phyloP scores from a whole-genome alignment of 495 filamentous ascomycete genomes.

The Lasiosphaeria hispida region DNA sequence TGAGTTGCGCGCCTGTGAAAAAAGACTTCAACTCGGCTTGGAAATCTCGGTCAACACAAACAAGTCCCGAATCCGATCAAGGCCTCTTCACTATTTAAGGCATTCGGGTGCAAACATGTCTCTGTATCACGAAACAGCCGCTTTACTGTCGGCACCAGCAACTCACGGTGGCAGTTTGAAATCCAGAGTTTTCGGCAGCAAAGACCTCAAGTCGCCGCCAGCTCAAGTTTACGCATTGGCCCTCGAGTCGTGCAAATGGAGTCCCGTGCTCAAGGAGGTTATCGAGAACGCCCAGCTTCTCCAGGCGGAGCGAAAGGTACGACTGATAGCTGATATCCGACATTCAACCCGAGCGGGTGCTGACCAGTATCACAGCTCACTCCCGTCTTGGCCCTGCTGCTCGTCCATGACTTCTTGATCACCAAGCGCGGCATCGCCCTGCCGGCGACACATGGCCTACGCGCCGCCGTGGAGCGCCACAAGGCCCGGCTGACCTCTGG shows the following conservation, averaged over 20 bases:
- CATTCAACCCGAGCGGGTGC: neutral
- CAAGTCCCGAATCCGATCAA: too few species aligned
- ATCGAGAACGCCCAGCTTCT: constrained; percentile 73
- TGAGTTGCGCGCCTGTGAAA: too few species aligned
- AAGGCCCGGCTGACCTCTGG: constrained; percentile 78
- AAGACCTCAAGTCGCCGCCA: constrained; percentile 68
- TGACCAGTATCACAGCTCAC: constrained; percentile 57
- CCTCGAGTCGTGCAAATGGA: constrained; percentile 88
- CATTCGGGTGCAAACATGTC: constrained; percentile 56
- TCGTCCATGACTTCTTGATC: constrained; percentile 83
- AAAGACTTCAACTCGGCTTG: too few species aligned
- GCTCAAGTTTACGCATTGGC: constrained; percentile 83
- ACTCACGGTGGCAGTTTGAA: constrained; percentile 74
- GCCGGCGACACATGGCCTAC: constrained; percentile 71
- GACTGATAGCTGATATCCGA: neutral
- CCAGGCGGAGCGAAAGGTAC: constrained; percentile 76
- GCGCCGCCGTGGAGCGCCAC: constrained; percentile 70
- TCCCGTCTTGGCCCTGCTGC: constrained; percentile 73
- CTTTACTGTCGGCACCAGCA: constrained; percentile 61
- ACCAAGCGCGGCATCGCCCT: constrained; percentile 77
- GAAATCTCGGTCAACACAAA: too few species aligned
- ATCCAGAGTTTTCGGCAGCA: constrained; percentile 70
- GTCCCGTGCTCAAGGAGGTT: constrained; percentile 75
- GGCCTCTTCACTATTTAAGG: too few species aligned
- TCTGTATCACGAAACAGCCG: constrained; percentile 88